Evolutionary conservation across 2,329 filamentous ascomycete genomes (phyloP).

Genomic region (Aspergillus candidus): DNA sequence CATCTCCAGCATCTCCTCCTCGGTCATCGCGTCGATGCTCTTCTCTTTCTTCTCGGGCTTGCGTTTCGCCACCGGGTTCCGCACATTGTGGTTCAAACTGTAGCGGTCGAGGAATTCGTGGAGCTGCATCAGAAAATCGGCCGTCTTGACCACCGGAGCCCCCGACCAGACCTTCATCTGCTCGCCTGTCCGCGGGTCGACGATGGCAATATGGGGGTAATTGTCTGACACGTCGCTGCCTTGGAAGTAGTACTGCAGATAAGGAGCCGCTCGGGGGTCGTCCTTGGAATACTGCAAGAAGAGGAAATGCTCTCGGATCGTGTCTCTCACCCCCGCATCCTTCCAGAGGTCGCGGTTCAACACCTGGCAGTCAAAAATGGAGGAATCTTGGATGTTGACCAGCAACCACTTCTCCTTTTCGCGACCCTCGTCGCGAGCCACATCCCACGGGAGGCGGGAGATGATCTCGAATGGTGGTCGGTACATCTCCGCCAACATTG

Average conservation of each 20-base stretch:
- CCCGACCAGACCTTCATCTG: slow-evolving; percentile 96
- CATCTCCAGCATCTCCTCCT: slow-evolving; percentile 95
- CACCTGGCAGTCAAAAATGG: slow-evolving; percentile 89
- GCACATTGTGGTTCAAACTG: slow-evolving; percentile 77
- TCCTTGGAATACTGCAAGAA: slow-evolving; percentile 93
- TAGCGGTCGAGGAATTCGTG: slow-evolving; percentile 97
- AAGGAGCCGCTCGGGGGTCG: slow-evolving; percentile 69
- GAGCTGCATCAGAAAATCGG: slow-evolving; percentile 84
- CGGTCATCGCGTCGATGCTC: slow-evolving; percentile 83
- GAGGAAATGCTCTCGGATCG: slow-evolving; percentile 85
- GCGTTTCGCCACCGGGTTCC: slow-evolving; percentile 82
- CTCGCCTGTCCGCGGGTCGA: slow-evolving; percentile 92
- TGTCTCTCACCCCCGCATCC: slow-evolving; percentile 67
- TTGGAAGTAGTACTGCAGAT: slow-evolving; percentile 85
- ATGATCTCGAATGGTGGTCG: slow-evolving; percentile 90
- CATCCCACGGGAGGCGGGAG: slow-evolving; percentile 70
- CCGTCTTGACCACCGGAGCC: slow-evolving; percentile 64
- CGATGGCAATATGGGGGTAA: slow-evolving; percentile 91
- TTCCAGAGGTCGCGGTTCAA: slow-evolving; percentile 97
- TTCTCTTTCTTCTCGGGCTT: slow-evolving; percentile 65
- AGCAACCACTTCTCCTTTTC: slow-evolving; percentile 88
- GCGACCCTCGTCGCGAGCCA: slow-evolving; percentile 77
- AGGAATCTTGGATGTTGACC: slow-evolving; percentile 90
- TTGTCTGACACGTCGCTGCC: slow-evolving; percentile 74
- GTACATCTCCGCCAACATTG: slow-evolving; percentile 82